A percentile compares a stretch with the other conserved stretches of the same genome.
Evolutionary conservation across 805 yeast species (phyloP).

Genomic region (Sugiyamaella qingdaonensis): DNA sequence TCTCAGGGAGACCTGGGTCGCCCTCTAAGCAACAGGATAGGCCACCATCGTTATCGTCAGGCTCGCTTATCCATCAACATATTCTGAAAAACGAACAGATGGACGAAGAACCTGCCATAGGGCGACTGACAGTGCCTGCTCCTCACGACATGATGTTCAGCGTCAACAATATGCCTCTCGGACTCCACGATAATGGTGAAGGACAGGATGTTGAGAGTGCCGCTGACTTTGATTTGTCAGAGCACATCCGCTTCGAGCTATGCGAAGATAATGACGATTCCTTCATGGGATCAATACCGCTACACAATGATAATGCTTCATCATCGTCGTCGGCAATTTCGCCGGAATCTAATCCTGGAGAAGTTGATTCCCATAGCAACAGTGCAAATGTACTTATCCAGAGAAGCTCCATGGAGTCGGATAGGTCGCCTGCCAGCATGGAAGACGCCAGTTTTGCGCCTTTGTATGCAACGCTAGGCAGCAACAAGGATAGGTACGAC

Average conservation of each 20-base stretch:
- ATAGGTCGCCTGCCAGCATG: background rate
- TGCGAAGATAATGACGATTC: conserved; percentile 14
- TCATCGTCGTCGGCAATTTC: conserved; percentile 4
- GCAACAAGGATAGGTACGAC: background rate
- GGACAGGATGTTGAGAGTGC: background rate
- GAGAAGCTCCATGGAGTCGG: background rate
- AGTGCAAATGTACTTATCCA: background rate
- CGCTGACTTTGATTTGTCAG: conserved; percentile 20
- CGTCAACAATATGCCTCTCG: background rate
- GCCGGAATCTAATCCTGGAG: conserved; percentile 4
- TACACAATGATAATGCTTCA: conserved; percentile 2
- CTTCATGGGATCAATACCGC: background rate
- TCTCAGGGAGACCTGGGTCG: conserved; percentile 1
- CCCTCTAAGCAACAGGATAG: background rate
- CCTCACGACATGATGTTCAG: background rate
- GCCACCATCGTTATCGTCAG: background rate
- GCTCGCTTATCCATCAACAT: conserved; percentile 17
- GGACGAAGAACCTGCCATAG: background rate
- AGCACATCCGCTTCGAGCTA: conserved; percentile 25
- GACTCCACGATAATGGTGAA: background rate
- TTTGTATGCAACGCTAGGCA: background rate
- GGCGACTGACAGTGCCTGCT: background rate
- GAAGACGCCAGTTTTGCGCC: background rate
- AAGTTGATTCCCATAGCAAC: background rate
- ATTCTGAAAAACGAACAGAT: conserved; percentile 14